A percentile compares a stretch with the other conserved stretches of the same genome.
phyloP scores from a whole-genome alignment of 1,284 basidiomycete species.

The Fomitopsis pinicola region DNA sequence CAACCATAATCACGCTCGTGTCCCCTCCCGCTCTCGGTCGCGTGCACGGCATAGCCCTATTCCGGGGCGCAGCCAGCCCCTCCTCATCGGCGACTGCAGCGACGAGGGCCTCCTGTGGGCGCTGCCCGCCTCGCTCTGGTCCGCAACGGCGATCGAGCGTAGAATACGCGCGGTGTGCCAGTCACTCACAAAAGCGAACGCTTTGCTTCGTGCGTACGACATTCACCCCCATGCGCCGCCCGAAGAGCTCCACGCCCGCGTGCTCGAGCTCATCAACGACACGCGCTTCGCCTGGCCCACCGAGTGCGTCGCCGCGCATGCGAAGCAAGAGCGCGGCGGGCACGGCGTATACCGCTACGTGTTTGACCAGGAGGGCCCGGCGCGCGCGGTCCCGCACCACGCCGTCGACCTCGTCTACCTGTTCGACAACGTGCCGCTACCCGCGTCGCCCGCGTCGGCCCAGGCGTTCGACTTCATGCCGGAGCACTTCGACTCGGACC shows the following conservation, averaged over 20 bases:
- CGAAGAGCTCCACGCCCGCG: conserved; percentile 56
- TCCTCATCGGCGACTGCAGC: conserved; percentile 72
- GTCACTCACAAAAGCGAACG: conserved; percentile 54
- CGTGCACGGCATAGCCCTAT: conserved; percentile 15
- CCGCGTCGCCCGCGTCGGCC: conserved; percentile 10
- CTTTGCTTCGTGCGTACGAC: conserved; percentile 64
- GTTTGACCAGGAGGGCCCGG: conserved; percentile 73
- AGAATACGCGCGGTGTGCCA: conserved; percentile 70
- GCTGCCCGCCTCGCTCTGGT: conserved; percentile 55
- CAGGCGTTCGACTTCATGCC: conserved; percentile 1
- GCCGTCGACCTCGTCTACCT: conserved; percentile 69
- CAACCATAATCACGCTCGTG: conserved; percentile 19
- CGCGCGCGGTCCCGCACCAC: conserved; percentile 58
- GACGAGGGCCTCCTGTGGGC: conserved; percentile 63
- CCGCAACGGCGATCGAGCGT: conserved; percentile 50
- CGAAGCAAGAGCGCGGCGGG: conserved; percentile 44
- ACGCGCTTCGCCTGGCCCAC: conserved; percentile 72
- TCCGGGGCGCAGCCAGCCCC: conserved; percentile 44
- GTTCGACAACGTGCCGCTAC: conserved; percentile 63
- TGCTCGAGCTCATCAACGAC: conserved; percentile 69
- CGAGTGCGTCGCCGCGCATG: conserved; percentile 45
- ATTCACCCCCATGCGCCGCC: conserved; percentile 55
- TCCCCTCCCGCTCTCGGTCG: conserved; percentile 20
- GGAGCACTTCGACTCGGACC: background rate
- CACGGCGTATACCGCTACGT: conserved; percentile 68